Evolutionary conservation across 345 rosid genomes (phyloP).

Genomic region (Moringa oleifera): DNA sequence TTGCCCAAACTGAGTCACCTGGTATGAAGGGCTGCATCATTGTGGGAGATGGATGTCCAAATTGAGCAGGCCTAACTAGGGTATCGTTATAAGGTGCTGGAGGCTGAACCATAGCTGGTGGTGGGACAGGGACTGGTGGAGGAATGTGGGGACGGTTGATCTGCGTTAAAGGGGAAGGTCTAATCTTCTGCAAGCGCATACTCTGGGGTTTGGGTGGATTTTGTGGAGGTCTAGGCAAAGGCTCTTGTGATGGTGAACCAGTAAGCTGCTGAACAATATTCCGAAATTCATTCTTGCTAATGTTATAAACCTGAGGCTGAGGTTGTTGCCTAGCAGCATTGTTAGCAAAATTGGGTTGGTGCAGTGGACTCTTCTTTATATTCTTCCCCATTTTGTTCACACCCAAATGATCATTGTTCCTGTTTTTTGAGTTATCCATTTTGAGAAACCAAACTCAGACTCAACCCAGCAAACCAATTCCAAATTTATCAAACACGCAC

Average conservation of each 20-base stretch:
- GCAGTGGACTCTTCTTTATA: constrained; percentile 80
- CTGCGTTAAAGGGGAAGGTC: constrained; percentile 75
- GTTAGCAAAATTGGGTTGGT: constrained; percentile 60
- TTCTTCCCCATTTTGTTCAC: constrained; percentile 82
- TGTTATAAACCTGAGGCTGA: constrained; percentile 88
- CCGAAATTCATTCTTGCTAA: constrained; percentile 85
- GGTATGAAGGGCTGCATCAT: constrained; percentile 32
- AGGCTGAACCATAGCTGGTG: constrained; percentile 27
- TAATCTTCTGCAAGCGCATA: constrained; percentile 72
- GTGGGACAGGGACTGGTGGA: constrained; percentile 26
- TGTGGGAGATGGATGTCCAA: constrained; percentile 35
- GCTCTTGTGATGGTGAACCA: constrained; percentile 79
- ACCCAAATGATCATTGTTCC: constrained; percentile 70
- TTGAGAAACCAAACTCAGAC: constrained; percentile 4
- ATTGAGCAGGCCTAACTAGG: constrained; percentile 29
- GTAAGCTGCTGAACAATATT: constrained; percentile 89
- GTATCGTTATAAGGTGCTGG: constrained; percentile 22
- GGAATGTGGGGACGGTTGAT: constrained; percentile 52
- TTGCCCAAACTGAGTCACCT: constrained; percentile 44
- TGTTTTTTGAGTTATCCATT: constrained; percentile 79
- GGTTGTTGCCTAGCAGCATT: constrained; percentile 62
- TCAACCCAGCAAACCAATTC: constrained; percentile 1
- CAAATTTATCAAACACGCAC: constrained; percentile 4
- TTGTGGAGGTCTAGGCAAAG: constrained; percentile 69
- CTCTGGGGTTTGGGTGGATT: constrained; percentile 73